Evolutionary conservation across 495 filamentous ascomycete species (phyloP).

Genomic region (Rhypophila decipiens): DNA sequence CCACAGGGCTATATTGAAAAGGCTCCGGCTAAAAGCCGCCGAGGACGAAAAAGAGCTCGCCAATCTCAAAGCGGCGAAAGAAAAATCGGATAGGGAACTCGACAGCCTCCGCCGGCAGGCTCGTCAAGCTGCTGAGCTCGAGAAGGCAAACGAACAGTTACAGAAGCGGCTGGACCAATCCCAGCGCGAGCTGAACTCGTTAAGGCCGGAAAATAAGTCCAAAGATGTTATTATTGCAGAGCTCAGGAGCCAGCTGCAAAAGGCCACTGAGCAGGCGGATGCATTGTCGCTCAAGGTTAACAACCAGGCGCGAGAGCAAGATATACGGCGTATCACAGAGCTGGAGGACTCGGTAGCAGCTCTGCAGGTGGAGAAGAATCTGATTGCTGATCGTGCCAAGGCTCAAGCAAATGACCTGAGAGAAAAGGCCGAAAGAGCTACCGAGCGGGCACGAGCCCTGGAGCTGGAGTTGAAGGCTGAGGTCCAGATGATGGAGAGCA

Average conservation of each 20-base stretch:
- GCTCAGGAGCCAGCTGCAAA: slow-evolving; percentile 63
- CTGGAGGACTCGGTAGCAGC: slow-evolving; percentile 69
- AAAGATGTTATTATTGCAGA: slow-evolving; percentile 61
- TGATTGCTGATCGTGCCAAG: slow-evolving; percentile 62
- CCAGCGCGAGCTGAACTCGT: slow-evolving; percentile 62
- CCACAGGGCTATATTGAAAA: slow-evolving; percentile 76
- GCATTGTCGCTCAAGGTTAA: slow-evolving; percentile 61
- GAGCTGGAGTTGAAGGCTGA: slow-evolving; percentile 82
- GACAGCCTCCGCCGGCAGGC: slow-evolving; percentile 51
- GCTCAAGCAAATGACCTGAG: slow-evolving; percentile 62
- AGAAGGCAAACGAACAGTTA: slow-evolving; percentile 58
- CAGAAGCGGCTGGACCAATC: slow-evolving; percentile 55
- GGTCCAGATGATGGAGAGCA: slow-evolving; percentile 76
- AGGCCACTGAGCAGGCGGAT: slow-evolving; percentile 59
- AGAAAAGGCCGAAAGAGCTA: slow-evolving; percentile 66
- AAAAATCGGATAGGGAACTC: slow-evolving; percentile 61
- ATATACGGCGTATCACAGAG: slow-evolving; percentile 57
- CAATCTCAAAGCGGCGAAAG: slow-evolving; percentile 54
- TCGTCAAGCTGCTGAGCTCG: slow-evolving; percentile 59
- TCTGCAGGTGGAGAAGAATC: slow-evolving; percentile 67
- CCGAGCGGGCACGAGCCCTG: slow-evolving; percentile 59
- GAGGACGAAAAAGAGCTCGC: slow-evolving; percentile 61
- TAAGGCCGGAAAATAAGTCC: slow-evolving; percentile 59
- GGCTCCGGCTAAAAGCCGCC: slow-evolving; percentile 56
- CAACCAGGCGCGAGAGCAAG: slow-evolving; percentile 59